phyloP scores from a whole-genome alignment of 169 alveolate species.

The Neospora caninum region DNA sequence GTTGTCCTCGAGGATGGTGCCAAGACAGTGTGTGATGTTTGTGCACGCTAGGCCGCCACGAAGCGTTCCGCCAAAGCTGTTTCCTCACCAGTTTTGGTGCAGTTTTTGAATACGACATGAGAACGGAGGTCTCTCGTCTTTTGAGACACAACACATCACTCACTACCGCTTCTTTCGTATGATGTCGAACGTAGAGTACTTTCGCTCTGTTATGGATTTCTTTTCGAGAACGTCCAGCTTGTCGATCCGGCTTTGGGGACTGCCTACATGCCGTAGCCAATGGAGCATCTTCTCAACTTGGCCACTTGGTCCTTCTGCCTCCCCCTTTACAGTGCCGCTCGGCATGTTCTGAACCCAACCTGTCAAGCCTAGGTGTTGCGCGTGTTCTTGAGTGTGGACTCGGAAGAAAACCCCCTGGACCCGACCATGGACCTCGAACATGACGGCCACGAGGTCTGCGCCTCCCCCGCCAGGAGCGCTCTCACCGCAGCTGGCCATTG shows the following conservation, averaged over 20 bases:
- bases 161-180: not conserved
- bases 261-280: slow-evolving; percentile 30
- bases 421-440: slow-evolving; percentile 45
- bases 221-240: not conserved
- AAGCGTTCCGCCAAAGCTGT: no score
- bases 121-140: no score
- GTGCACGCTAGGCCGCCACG: no score
- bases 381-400: slow-evolving; percentile 36
- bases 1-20: no score
- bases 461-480: not conserved
- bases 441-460: not conserved
- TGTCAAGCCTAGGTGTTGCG: slow-evolving; percentile 17
- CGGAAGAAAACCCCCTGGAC: slow-evolving; percentile 53
- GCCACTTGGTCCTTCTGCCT: not conserved
- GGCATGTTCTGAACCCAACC: slow-evolving; percentile 37
- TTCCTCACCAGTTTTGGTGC: no score
- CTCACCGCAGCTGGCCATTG: no score
- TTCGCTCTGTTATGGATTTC: not conserved
- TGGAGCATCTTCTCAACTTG: not conserved
- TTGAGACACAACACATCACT: not conserved
- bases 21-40: no score
- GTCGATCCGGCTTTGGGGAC: slow-evolving; percentile 30
- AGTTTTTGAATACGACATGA: no score
- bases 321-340: slow-evolving; percentile 42
- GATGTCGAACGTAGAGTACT: not conserved